Evolutionary conservation across 2,329 filamentous ascomycete genomes (phyloP).

Genomic region (Arthroderma sp.): DNA sequence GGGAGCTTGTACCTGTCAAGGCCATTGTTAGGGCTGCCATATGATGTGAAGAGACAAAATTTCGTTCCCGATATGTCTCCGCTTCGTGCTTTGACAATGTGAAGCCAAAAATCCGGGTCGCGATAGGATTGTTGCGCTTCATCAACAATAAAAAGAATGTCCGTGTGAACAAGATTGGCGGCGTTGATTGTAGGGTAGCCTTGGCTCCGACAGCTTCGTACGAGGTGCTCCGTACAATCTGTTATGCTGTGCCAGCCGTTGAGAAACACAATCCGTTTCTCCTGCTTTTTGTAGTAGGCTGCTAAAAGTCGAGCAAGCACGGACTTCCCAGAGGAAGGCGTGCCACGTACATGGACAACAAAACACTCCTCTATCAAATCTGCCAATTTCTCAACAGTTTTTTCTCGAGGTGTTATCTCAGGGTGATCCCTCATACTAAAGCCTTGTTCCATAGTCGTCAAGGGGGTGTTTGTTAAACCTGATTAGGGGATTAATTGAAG

Average conservation of each 20-base stretch:
- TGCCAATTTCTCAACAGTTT: slow-evolving; percentile 1
- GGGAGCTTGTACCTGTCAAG: neutral
- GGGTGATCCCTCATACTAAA: too few species aligned
- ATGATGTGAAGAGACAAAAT: slow-evolving; percentile 2
- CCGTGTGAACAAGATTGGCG: too few species aligned
- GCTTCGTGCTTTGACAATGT: neutral
- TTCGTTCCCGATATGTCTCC: neutral
- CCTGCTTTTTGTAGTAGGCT: too few species aligned
- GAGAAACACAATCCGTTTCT: too few species aligned
- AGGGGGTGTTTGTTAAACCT: too few species aligned
- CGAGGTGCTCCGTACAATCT: too few species aligned
- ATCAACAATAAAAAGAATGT: slow-evolving; percentile 1
- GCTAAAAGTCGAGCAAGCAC: neutral
- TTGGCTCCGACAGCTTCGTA: too few species aligned
- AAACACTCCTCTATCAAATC: neutral
- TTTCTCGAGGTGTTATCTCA: neutral
- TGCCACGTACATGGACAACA: slow-evolving; percentile 3
- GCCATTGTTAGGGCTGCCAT: neutral
- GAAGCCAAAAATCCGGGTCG: neutral
- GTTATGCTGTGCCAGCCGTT: too few species aligned
- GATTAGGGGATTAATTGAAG: too few species aligned
- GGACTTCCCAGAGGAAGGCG: slow-evolving; percentile 2
- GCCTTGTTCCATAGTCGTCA: too few species aligned
- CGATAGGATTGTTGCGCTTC: neutral
- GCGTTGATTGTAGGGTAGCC: too few species aligned